A percentile compares a stretch with the other conserved stretches of the same genome.
phyloP scores from a whole-genome alignment of 2,329 filamentous ascomycete species.

The Phyllachora maydis region DNA sequence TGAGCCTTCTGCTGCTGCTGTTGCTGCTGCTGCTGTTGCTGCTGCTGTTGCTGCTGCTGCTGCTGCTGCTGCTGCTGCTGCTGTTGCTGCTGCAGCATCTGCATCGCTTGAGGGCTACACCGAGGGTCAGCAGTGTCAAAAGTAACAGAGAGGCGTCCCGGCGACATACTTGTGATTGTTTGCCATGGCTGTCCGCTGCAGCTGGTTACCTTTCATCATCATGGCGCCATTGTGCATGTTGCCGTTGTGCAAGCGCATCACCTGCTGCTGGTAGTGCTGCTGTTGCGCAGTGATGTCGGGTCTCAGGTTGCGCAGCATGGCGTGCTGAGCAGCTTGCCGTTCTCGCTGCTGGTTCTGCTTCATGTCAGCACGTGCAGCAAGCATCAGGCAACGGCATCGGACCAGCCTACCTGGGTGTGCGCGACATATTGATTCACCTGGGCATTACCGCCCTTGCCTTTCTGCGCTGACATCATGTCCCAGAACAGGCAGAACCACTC shows the following conservation, averaged over 20 bases:
- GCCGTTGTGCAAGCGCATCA: constrained; percentile 49
- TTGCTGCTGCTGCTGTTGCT: too few species aligned
- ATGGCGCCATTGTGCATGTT: constrained; percentile 35
- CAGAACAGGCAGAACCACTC: constrained; percentile 98
- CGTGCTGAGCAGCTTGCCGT: constrained; percentile 57
- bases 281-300: constrained; percentile 33
- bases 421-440: constrained; percentile 56
- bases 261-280: constrained; percentile 34
- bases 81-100: constrained; percentile 53
- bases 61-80: too few species aligned
- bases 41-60: too few species aligned
- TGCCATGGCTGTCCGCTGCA: constrained; percentile 58
- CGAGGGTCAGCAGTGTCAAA: too few species aligned
- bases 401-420: constrained; percentile 67
- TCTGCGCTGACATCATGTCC: constrained; percentile 81
- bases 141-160: too few species aligned
- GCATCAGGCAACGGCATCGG: too few species aligned
- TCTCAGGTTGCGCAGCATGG: constrained; percentile 55
- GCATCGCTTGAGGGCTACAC: constrained; percentile 44
- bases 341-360: constrained; percentile 45
- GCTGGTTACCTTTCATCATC: constrained; percentile 37
- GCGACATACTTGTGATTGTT: constrained; percentile 52
- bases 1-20: constrained; percentile 33
- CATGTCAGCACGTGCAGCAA: constrained; percentile 1
- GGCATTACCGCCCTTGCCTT: constrained; percentile 41